These are phyloP conservation scores for Hypoxylon sp. DNA, from an alignment of 2,329 filamentous ascomycete species.

Conservation along the genomic window DNA sequence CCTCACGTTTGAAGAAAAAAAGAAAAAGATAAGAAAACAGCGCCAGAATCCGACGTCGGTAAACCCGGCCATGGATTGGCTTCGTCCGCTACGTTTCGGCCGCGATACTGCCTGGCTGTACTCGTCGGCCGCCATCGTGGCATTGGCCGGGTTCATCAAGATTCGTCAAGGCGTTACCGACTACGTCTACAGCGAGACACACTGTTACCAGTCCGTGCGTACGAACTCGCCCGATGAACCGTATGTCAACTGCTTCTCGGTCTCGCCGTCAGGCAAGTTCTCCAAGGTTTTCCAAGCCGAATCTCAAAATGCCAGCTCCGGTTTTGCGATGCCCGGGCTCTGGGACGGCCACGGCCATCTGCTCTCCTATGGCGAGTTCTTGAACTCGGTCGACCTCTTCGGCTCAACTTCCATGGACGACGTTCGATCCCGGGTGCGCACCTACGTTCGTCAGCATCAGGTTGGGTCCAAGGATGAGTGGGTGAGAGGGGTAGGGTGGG, in stretches of 20 bases:
- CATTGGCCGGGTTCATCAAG: slow-evolving; percentile 37
- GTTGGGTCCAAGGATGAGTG: slow-evolving; percentile 64
- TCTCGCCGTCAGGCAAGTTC: slow-evolving; percentile 59
- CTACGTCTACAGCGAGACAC: slow-evolving; percentile 43
- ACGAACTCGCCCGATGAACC: slow-evolving; percentile 51
- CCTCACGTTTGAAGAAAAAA: no score
- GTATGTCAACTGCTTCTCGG: slow-evolving; percentile 62
- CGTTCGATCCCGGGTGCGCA: slow-evolving; percentile 59
- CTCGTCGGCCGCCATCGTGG: slow-evolving; percentile 31
- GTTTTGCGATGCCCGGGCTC: slow-evolving; percentile 70
- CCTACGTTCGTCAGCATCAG: slow-evolving; percentile 58
- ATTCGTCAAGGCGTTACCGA: slow-evolving; percentile 35
- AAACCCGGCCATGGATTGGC: slow-evolving; percentile 33
- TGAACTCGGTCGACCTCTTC: slow-evolving; percentile 71
- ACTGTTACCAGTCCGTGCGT: slow-evolving; percentile 55
- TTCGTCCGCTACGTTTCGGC: slow-evolving; percentile 30
- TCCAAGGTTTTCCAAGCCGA: slow-evolving; percentile 54
- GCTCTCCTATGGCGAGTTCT: slow-evolving; percentile 70
- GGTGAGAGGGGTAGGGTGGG: slow-evolving; percentile 75
- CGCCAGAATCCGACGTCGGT: background rate
- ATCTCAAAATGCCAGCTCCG: slow-evolving; percentile 48
- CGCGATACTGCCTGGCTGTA: slow-evolving; percentile 35
- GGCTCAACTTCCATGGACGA: slow-evolving; percentile 63
- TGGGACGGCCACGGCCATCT: slow-evolving; percentile 78
- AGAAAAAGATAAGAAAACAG: slow-evolving; percentile 1